A percentile compares a stretch with the other conserved stretches of the same genome.
Conservation (phyloP, 2,329 filamentous ascomycete species). For the Ophiostoma triangulosporum region DNA sequence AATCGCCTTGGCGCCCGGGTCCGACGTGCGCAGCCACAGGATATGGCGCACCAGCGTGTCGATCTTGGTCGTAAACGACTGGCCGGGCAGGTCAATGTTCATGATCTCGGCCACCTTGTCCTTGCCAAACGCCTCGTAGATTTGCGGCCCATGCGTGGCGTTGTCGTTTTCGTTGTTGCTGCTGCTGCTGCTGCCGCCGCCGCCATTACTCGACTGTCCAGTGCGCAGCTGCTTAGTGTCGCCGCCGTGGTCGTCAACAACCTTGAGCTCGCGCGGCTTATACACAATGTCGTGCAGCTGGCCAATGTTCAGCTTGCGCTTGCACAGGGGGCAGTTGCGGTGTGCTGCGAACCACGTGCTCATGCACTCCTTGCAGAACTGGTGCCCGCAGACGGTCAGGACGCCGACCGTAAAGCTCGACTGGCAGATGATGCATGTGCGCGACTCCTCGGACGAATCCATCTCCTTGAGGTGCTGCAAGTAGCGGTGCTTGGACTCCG, state of each 20-base stretch:
- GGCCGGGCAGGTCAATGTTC: constrained; percentile 57
- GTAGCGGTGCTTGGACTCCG: constrained; percentile 66
- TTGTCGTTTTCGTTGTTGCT: background rate
- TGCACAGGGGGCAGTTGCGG: constrained; percentile 74
- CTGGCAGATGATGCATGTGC: constrained; percentile 79
- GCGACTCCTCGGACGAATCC: constrained; percentile 48
- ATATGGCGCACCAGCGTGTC: constrained; percentile 72
- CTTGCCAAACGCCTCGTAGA: constrained; percentile 67
- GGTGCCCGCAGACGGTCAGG: constrained; percentile 78
- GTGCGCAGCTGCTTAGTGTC: background rate
- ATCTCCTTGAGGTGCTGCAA: constrained; percentile 39
- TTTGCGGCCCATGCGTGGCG: constrained; percentile 22
- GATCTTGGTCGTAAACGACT: constrained; percentile 79
- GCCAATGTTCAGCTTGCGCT: constrained; percentile 45
- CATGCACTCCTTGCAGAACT: constrained; percentile 85
- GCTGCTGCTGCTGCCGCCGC: constrained; percentile 4
- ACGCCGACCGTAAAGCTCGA: constrained; percentile 62
- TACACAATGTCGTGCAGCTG: constrained; percentile 79
- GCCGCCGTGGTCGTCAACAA: constrained; percentile 30
- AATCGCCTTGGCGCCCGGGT: constrained; percentile 80
- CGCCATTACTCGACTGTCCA: background rate
- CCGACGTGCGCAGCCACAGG: constrained; percentile 69
- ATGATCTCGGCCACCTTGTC: constrained; percentile 68
- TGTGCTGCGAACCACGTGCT: constrained; percentile 62
- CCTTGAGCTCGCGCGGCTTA: constrained; percentile 59